Conservation (phyloP, 2,329 filamentous ascomycete genomes). For the Periconia sp. region DNA sequence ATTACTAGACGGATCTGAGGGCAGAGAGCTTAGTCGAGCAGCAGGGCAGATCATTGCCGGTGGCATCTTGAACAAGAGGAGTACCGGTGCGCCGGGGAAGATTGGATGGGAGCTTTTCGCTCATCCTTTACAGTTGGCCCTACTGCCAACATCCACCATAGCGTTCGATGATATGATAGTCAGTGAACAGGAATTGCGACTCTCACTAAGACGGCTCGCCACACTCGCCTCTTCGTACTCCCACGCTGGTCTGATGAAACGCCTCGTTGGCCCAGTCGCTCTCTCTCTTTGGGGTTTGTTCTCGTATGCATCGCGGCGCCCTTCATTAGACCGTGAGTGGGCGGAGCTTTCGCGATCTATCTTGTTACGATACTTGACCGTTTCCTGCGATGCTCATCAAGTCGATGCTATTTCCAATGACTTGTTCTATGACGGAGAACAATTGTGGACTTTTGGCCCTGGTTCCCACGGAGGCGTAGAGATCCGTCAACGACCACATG, state of each 20-base stretch:
- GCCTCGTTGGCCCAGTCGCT: conserved; percentile 65
- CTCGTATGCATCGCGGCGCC: conserved; percentile 54
- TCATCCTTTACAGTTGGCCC: conserved; percentile 60
- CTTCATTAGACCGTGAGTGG: conserved; percentile 35
- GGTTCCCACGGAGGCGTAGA: conserved; percentile 59
- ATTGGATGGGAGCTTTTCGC: conserved; percentile 68
- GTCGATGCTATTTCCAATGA: conserved; percentile 59
- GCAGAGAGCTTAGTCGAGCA: conserved; percentile 63
- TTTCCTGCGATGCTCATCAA: conserved; percentile 60
- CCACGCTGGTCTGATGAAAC: conserved; percentile 68
- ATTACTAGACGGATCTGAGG: conserved; percentile 67
- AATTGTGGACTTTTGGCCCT: conserved; percentile 61
- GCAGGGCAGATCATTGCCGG: conserved; percentile 69
- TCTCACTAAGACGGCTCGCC: conserved; percentile 62
- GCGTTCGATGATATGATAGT: conserved; percentile 58
- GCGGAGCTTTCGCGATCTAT: conserved; percentile 25
- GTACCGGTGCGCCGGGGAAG: conserved; percentile 67
- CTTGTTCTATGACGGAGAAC: conserved; percentile 61
- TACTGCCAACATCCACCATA: conserved; percentile 49
- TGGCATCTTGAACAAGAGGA: conserved; percentile 69
- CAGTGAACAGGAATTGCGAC: conserved; percentile 54
- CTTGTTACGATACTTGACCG: conserved; percentile 57
- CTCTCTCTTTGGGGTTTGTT: conserved; percentile 69
- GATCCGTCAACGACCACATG: conserved; percentile 68
- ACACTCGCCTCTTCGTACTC: conserved; percentile 68